phyloP scores from a whole-genome alignment of 108 stramenopile species.

The Cyclostephanos tholiformis region DNA sequence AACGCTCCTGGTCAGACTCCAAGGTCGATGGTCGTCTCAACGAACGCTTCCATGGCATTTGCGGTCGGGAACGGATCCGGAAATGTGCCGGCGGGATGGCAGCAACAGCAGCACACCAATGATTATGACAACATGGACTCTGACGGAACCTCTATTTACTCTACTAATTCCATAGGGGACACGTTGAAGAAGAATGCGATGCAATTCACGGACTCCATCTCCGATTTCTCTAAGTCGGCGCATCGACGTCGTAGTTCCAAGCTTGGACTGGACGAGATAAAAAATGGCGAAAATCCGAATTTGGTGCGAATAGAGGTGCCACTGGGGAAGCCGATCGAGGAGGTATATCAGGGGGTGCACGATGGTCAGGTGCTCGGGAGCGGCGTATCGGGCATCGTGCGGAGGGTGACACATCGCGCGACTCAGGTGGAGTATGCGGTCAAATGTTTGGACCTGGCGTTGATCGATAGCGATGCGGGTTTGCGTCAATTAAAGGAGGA shows the following conservation, averaged over 20 bases:
- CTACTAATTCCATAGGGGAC: neutral
- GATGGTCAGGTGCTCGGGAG: slow-evolving; percentile 80
- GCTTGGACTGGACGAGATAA: slow-evolving; percentile 40
- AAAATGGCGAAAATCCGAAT: slow-evolving; percentile 50
- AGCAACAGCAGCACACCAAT: neutral
- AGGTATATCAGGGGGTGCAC: slow-evolving; percentile 88
- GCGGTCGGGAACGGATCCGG: neutral
- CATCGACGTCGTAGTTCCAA: slow-evolving; percentile 32
- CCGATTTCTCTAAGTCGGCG: no score
- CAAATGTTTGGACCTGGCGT: slow-evolving; percentile 82
- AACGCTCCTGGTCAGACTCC: neutral
- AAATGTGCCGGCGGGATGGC: neutral
- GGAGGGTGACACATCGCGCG: slow-evolving; percentile 69
- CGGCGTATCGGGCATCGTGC: slow-evolving; percentile 81
- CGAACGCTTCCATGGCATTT: neutral
- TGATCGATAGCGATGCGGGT: slow-evolving; percentile 76
- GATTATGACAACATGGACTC: neutral
- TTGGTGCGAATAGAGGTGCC: slow-evolving; percentile 87
- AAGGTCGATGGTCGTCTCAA: neutral
- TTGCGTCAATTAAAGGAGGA: slow-evolving; percentile 80
- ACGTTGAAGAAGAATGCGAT: neutral
- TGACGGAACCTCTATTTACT: neutral
- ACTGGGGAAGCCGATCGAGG: slow-evolving; percentile 87
- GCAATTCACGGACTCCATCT: neutral
- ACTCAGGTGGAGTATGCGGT: slow-evolving; percentile 81